Evolutionary conservation across 169 alveolate species (phyloP), one percentile per base, ranked within the genome.

Genomic region (Sarcocystis neurona): DNA sequence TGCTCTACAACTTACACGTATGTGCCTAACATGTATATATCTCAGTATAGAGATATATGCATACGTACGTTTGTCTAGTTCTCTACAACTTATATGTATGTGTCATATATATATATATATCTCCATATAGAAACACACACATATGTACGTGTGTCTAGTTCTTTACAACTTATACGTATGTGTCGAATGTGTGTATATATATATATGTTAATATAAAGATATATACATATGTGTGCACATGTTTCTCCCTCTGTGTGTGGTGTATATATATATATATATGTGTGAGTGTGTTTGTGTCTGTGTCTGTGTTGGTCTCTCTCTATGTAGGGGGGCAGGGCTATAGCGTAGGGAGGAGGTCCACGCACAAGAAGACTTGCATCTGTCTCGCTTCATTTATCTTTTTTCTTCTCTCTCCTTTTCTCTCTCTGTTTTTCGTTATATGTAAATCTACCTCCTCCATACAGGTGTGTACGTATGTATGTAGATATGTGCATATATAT

Each of bases 171-270:
- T 63, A 15, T 37, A 2, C 20, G 41, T 2, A 72, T 34, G 32
- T 37, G 41, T 72, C n/a, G n/a, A n/a, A 39, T 39, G 41, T 37
- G 4, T 72, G 32, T 72, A 72, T 43, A 39, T 39, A 23, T 72
- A 23, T 72, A 37, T 39, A 72, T 43, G 6, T 2, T 39, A 5
- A 39, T 39, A 37, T 72, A 43, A 23, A 72, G 34, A 43, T 72
- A 72, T 72, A 43, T 72, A 72, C 32, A 72, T 72, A 8, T 12
- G 68, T 30, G 10, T 32, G 18, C 12, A 53, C 66, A 15, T 15
- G 66, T 53, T 23, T 53, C 66, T 53, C 66, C 30, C 66, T 53
- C 66, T 53, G 30, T 53, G 66, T n/a, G 66, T 53, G 66, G 66
- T 15, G 12, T 15, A 53, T 23, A 12, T 72, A 72, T 12, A 0